A percentile compares a stretch with the other conserved stretches of the same genome.
These are phyloP conservation scores for Talaromyces islandicus DNA, from an alignment of 2,329 filamentous ascomycete species.

Conservation along the genomic window DNA sequence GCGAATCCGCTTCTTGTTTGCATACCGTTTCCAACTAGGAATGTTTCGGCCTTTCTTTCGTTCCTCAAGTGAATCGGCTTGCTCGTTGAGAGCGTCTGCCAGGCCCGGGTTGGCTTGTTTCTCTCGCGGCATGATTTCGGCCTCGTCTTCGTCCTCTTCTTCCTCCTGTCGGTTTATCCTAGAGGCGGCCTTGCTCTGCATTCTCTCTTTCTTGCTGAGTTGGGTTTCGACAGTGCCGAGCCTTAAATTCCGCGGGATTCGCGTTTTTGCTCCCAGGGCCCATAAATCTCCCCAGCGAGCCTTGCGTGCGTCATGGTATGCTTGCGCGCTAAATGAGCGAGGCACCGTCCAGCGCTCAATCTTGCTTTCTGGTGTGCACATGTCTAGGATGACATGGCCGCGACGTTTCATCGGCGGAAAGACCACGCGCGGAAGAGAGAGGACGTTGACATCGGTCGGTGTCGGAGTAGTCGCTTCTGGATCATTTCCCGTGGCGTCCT, in stretches of 20 bases:
- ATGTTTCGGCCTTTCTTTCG: constrained; percentile 30
- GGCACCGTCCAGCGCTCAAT: constrained; percentile 94
- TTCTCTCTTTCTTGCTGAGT: constrained; percentile 33
- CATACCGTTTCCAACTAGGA: constrained; percentile 39
- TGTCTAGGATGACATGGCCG: constrained; percentile 81
- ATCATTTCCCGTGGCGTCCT: constrained; percentile 7
- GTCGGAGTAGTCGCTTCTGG: constrained; percentile 1
- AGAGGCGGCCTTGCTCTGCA: constrained; percentile 31
- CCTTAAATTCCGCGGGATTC: constrained; percentile 56
- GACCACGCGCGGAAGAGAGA: constrained; percentile 71
- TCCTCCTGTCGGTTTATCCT: constrained; percentile 19
- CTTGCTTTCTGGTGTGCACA: constrained; percentile 79
- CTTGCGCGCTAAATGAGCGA: constrained; percentile 69
- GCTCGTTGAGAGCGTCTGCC: constrained; percentile 3
- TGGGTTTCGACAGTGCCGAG: constrained; percentile 46
- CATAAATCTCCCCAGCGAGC: constrained; percentile 87
- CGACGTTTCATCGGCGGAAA: constrained; percentile 78
- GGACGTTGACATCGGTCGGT: constrained; percentile 40
- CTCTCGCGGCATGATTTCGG: background rate
- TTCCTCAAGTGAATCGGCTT: constrained; percentile 12
- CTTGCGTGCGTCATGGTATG: constrained; percentile 90
- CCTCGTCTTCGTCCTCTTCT: background rate
- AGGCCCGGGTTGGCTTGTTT: constrained; percentile 3
- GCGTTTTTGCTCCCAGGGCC: constrained; percentile 89
- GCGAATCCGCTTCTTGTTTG: constrained; percentile 37